These are phyloP conservation scores for Trichophyton simii DNA, from an alignment of 2,329 filamentous ascomycete genomes.

Conservation along the genomic window DNA sequence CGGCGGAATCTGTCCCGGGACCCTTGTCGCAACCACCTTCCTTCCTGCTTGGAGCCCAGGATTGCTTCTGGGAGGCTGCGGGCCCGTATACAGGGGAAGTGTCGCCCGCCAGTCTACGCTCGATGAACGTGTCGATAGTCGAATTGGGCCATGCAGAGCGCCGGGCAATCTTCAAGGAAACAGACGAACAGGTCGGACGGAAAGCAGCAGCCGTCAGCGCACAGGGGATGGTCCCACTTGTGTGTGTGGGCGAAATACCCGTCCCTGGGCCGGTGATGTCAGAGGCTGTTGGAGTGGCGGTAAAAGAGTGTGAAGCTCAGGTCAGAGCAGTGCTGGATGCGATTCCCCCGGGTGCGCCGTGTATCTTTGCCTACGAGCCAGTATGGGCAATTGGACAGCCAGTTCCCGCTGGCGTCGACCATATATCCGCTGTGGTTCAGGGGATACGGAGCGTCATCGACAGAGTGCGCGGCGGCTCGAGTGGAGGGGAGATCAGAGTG, in stretches of 20 bases:
- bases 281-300: slow-evolving; percentile 43
- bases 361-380: slow-evolving; percentile 74
- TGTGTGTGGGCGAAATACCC: slow-evolving; percentile 66
- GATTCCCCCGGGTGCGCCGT: slow-evolving; percentile 50
- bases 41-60: slow-evolving; percentile 61
- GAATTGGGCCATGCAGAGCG: slow-evolving; percentile 75
- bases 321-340: slow-evolving; percentile 50
- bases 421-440: slow-evolving; percentile 59
- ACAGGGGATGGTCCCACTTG: slow-evolving; percentile 61
- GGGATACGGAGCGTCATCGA: slow-evolving; percentile 45
- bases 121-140: slow-evolving; percentile 58
- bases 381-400: slow-evolving; percentile 77
- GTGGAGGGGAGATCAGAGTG: slow-evolving; percentile 51
- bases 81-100: slow-evolving; percentile 71
- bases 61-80: slow-evolving; percentile 55
- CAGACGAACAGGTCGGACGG: slow-evolving; percentile 51
- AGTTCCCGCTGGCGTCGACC: slow-evolving; percentile 56
- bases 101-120: slow-evolving; percentile 53
- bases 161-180: slow-evolving; percentile 58
- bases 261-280: slow-evolving; percentile 35
- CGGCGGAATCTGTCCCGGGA: slow-evolving; percentile 20
- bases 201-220: slow-evolving; percentile 58
- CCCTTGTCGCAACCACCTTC: slow-evolving; percentile 29
- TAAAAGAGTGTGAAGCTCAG: slow-evolving; percentile 54
- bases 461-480: slow-evolving; percentile 24